A percentile compares a stretch with the other conserved stretches of the same genome.
phyloP scores from a whole-genome alignment of 164 flowering plant genomes.

The Echeveria elegans region DNA sequence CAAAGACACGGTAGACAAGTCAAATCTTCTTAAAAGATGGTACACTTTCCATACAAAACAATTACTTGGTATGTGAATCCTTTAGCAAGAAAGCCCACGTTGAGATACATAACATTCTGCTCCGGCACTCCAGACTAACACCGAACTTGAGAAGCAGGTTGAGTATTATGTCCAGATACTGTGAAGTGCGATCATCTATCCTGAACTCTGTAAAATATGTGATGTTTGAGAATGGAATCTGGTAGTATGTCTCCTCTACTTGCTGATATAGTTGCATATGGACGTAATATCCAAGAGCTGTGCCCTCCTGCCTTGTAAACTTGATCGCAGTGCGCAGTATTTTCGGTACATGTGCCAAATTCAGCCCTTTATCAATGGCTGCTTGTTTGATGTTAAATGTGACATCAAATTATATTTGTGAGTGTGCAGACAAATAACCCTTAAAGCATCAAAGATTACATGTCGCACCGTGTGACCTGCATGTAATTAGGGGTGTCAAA shows the following conservation, averaged over 20 bases:
- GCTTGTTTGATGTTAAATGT: too few species aligned
- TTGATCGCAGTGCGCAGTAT: too few species aligned
- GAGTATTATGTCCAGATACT: neutral
- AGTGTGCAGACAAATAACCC: too few species aligned
- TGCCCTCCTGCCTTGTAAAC: too few species aligned
- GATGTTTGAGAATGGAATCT: conserved; percentile 43
- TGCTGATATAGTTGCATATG: conserved; percentile 27
- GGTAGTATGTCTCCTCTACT: neutral
- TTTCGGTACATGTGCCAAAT: too few species aligned
- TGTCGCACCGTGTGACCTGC: too few species aligned
- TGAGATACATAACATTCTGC: conserved; percentile 57
- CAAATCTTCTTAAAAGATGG: conserved; percentile 12
- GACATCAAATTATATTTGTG: too few species aligned
- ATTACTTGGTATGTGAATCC: conserved; percentile 16
- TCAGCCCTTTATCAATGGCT: too few species aligned
- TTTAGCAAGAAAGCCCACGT: conserved; percentile 30
- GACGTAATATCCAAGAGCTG: conserved; percentile 35
- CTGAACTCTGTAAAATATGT: conserved; percentile 57
- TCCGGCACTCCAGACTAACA: conserved; percentile 87
- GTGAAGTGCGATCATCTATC: conserved; percentile 57
- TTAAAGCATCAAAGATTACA: too few species aligned
- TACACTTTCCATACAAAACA: neutral
- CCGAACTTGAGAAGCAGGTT: conserved; percentile 51
- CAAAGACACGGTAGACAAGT: conserved; percentile 11
- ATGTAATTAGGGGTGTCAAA: too few species aligned